A percentile compares a stretch with the other conserved stretches of the same genome.
These are phyloP conservation scores for Globisporangium orthogonon DNA, from an alignment of 352 stramenopile genomes.

Conservation along the genomic window DNA sequence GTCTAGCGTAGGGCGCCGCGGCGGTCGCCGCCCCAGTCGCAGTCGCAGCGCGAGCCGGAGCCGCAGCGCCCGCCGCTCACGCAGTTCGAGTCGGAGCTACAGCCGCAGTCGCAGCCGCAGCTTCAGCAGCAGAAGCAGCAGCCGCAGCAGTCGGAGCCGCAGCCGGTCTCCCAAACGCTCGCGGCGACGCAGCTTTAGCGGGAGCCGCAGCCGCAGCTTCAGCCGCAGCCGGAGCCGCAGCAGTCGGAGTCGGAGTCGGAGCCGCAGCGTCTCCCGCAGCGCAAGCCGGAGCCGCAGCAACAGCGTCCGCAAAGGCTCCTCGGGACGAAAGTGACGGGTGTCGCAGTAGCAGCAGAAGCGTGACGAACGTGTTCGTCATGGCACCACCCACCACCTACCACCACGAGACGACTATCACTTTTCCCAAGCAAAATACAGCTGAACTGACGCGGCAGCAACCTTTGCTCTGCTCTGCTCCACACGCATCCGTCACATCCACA, in stretches of 20 bases:
- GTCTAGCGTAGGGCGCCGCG: conserved; percentile 6
- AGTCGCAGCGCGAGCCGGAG: conserved; percentile 23
- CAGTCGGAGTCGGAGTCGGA: conserved; percentile 5
- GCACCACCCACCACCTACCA: too few species aligned
- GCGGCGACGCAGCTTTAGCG: background rate
- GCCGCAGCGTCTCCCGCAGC: conserved; percentile 10
- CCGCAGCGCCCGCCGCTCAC: conserved; percentile 27
- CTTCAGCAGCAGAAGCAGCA: conserved; percentile 22
- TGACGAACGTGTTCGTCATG: background rate
- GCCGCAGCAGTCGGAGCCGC: conserved; percentile 17
- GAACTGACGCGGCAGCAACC: too few species aligned
- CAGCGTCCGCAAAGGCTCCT: conserved; percentile 1
- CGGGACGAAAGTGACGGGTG: conserved; percentile 12
- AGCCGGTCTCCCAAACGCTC: conserved; percentile 3
- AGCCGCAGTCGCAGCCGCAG: conserved; percentile 14
- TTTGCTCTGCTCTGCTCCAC: too few species aligned
- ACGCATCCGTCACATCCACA: too few species aligned
- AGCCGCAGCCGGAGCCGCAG: conserved; percentile 22
- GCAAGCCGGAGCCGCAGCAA: conserved; percentile 7
- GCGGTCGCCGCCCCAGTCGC: conserved; percentile 1
- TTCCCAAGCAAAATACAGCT: too few species aligned
- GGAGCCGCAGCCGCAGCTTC: conserved; percentile 26
- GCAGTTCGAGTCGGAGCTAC: conserved; percentile 19
- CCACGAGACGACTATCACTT: too few species aligned
- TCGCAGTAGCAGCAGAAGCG: background rate